Evolutionary conservation across 1,139 yeast genomes (phyloP).

Genomic region (Candida pseudoviswanathii): DNA sequence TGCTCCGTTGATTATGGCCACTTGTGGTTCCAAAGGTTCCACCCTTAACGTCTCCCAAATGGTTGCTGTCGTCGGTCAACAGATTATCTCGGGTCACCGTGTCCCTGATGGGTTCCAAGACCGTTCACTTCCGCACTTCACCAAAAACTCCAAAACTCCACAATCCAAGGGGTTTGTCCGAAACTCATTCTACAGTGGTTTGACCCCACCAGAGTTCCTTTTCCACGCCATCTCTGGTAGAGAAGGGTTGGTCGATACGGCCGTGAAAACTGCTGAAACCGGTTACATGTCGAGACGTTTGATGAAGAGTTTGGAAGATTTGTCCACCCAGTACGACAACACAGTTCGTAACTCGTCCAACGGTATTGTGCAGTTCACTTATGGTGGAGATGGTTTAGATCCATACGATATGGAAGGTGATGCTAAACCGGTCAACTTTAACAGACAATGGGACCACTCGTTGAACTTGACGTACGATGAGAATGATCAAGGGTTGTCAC

Average conservation of each 20-base stretch:
- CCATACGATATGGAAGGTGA: conserved; percentile 99
- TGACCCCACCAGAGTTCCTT: conserved; percentile 94
- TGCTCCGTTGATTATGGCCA: conserved; percentile 98
- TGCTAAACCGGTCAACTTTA: conserved; percentile 92
- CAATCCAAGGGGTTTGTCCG: conserved; percentile 97
- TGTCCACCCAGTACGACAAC: conserved; percentile 89
- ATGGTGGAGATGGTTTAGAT: conserved; percentile 98
- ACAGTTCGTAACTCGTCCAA: conserved; percentile 95
- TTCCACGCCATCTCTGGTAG: conserved; percentile 99
- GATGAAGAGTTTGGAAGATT: conserved; percentile 97
- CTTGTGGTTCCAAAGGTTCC: conserved; percentile 99
- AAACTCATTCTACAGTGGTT: conserved; percentile 91
- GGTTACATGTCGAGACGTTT: conserved; percentile 99
- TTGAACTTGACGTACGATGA: conserved; percentile 66
- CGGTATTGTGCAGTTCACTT: conserved; percentile 95
- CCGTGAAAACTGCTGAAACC: conserved; percentile 98
- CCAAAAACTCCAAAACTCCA: conserved; percentile 94
- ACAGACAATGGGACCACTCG: conserved; percentile 94
- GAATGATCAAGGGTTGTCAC: conserved; percentile 60
- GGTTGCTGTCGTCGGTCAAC: conserved; percentile 99
- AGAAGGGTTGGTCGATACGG: conserved; percentile 99
- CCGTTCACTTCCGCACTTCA: conserved; percentile 95
- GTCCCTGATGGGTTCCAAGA: conserved; percentile 99
- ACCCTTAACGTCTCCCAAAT: conserved; percentile 97
- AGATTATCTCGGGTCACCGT: conserved; percentile 97